These are phyloP conservation scores for Termitomyces sp. DNA, from an alignment of 768 basidiomycete species.

Conservation along the genomic window DNA sequence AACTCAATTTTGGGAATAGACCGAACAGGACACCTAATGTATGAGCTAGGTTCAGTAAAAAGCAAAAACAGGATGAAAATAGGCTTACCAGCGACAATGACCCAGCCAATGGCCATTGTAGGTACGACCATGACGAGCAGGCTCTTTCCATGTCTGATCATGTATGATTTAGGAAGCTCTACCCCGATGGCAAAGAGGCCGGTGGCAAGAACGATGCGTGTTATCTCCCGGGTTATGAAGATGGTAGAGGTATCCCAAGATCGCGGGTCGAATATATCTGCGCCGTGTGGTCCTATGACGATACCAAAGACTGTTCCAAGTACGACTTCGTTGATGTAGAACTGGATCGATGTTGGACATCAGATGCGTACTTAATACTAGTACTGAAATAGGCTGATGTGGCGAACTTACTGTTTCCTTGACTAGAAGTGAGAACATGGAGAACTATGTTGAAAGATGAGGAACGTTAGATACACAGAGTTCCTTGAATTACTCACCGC, in stretches of 20 bases:
- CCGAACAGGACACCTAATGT: conserved; percentile 59
- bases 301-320: conserved; percentile 76
- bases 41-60: no score
- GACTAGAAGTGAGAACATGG: conserved; percentile 77
- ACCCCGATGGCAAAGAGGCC: conserved; percentile 96
- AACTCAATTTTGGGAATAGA: conserved; percentile 71
- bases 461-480: conserved; percentile 14
- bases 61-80: neutral
- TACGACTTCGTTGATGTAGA: conserved; percentile 93
- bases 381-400: neutral
- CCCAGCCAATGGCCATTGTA: conserved; percentile 85
- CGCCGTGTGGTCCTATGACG: conserved; percentile 70
- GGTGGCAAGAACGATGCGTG: conserved; percentile 70
- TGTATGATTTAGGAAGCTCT: conserved; percentile 85
- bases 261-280: conserved; percentile 73
- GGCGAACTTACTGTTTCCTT: conserved; percentile 64
- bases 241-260: conserved; percentile 51
- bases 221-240: conserved; percentile 58
- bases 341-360: conserved; percentile 29
- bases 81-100: conserved; percentile 63
- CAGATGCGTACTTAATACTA: neutral
- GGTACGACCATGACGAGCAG: conserved; percentile 71
- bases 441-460: conserved; percentile 54
- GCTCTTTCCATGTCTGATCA: conserved; percentile 75
- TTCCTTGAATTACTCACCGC: conserved; percentile 9